Conservation (phyloP, 1,139 yeast species). For the Petasospora fabianii region DNA sequence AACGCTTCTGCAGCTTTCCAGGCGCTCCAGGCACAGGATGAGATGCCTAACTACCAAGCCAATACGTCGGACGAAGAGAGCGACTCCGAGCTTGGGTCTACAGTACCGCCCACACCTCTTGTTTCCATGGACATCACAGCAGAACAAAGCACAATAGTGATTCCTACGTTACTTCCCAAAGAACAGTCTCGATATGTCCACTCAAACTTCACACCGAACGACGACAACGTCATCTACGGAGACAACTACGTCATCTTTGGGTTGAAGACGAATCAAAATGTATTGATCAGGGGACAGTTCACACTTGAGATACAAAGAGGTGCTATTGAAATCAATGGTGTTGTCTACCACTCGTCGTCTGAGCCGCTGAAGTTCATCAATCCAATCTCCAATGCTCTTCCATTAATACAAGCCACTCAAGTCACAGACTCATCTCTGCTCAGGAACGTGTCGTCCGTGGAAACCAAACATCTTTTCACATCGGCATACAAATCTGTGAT, state of each 20-base stretch:
- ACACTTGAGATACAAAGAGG: slow-evolving; percentile 54
- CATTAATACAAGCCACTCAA: slow-evolving; percentile 49
- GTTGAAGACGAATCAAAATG: slow-evolving; percentile 42
- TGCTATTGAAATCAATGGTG: slow-evolving; percentile 50
- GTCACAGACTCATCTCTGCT: slow-evolving; percentile 35
- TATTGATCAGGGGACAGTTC: slow-evolving; percentile 60
- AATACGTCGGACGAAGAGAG: slow-evolving; percentile 19
- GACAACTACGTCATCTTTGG: slow-evolving; percentile 39
- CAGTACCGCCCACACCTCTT: slow-evolving; percentile 4
- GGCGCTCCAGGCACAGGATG: slow-evolving; percentile 20
- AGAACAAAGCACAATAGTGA: background rate
- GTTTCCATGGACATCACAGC: slow-evolving; percentile 3
- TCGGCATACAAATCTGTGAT: slow-evolving; percentile 44
- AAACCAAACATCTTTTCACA: slow-evolving; percentile 36
- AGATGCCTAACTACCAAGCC: slow-evolving; percentile 16
- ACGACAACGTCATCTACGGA: slow-evolving; percentile 36
- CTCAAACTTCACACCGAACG: slow-evolving; percentile 36
- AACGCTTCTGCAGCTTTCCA: slow-evolving; percentile 1
- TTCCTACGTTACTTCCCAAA: slow-evolving; percentile 16
- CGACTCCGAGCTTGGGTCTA: background rate
- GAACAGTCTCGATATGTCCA: slow-evolving; percentile 18
- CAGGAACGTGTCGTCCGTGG: slow-evolving; percentile 29
- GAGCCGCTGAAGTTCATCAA: slow-evolving; percentile 40
- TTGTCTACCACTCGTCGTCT: slow-evolving; percentile 42
- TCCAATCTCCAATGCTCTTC: slow-evolving; percentile 51